Conservation (phyloP, 192 early-diverging fungal genomes). For the Obelidium mucronatum region DNA sequence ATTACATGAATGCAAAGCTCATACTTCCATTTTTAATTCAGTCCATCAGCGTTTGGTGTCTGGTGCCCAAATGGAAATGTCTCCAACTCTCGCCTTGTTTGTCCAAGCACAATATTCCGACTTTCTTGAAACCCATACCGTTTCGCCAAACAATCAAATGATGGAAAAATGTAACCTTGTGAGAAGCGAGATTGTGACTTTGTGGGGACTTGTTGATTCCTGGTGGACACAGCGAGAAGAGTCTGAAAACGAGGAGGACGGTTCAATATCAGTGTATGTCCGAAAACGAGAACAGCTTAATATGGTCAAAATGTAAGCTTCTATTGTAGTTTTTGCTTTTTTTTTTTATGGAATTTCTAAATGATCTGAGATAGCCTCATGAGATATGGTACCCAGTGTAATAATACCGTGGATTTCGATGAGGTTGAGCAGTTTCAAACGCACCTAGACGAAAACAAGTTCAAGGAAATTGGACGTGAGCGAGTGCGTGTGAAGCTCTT, state of each 20-base stretch:
- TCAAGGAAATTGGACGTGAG: not conserved
- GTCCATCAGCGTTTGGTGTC: not conserved
- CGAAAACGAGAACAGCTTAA: not conserved
- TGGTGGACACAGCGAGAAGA: not conserved
- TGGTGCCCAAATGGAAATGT: too few relatives aligned
- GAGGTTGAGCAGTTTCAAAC: not conserved
- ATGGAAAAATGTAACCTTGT: not conserved
- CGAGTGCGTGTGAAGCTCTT: not conserved
- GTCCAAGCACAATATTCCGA: too few relatives aligned
- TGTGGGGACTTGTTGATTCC: not conserved
- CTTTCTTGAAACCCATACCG: too few relatives aligned
- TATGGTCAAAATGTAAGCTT: not conserved
- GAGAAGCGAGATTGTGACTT: not conserved
- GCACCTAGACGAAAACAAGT: not conserved
- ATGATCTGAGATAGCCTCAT: not conserved
- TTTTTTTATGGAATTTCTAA: not conserved
- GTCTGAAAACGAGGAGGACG: not conserved
- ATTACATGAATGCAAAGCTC: not conserved
- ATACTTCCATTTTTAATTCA: not conserved
- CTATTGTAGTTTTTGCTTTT: not conserved
- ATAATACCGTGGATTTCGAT: not conserved
- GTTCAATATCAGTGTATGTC: not conserved
- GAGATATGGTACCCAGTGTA: not conserved
- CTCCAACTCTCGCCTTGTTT: too few relatives aligned
- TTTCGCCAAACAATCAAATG: too few relatives aligned